Percentiles rank a stretch among this genome's conserved stretches.
These are phyloP conservation scores for Sanghuangporus sanghuang DNA, from an alignment of 1,284 basidiomycete genomes.

Conservation along the genomic window DNA sequence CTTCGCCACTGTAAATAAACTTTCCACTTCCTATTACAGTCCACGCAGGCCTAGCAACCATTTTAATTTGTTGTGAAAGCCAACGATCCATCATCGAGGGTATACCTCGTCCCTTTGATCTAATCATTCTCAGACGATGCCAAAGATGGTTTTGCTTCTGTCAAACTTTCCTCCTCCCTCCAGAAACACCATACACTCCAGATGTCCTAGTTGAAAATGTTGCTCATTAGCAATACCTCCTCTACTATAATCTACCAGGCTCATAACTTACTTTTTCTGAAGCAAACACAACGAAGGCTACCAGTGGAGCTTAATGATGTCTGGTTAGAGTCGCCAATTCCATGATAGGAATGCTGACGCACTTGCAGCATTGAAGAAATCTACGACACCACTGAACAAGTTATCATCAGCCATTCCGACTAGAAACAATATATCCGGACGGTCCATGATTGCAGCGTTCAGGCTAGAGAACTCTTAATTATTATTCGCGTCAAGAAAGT, in stretches of 20 bases:
- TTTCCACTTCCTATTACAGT: neutral
- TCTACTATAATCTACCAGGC: neutral
- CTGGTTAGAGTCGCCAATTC: neutral
- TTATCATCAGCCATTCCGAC: constrained; percentile 14
- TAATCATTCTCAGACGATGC: too few species aligned
- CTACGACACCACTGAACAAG: constrained; percentile 15
- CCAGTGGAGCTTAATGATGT: constrained; percentile 8
- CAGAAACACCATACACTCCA: constrained; percentile 13
- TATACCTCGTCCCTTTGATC: too few species aligned
- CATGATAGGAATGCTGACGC: neutral
- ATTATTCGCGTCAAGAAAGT: too few species aligned
- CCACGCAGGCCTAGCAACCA: too few species aligned
- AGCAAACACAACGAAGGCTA: constrained; percentile 14
- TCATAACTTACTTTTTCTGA: constrained; percentile 9
- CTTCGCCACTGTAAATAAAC: too few species aligned
- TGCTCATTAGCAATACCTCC: too few species aligned
- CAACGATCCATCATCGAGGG: too few species aligned
- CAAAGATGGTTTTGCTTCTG: neutral
- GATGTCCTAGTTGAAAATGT: constrained; percentile 8
- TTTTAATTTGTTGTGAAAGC: too few species aligned
- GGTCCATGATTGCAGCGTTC: constrained; percentile 11
- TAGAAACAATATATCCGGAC: constrained; percentile 16
- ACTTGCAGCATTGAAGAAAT: constrained; percentile 15
- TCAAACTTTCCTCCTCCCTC: neutral
- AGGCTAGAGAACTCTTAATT: neutral